Evolutionary conservation across 768 basidiomycete species (phyloP).

Genomic region (Psilocybe subaeruginosa): DNA sequence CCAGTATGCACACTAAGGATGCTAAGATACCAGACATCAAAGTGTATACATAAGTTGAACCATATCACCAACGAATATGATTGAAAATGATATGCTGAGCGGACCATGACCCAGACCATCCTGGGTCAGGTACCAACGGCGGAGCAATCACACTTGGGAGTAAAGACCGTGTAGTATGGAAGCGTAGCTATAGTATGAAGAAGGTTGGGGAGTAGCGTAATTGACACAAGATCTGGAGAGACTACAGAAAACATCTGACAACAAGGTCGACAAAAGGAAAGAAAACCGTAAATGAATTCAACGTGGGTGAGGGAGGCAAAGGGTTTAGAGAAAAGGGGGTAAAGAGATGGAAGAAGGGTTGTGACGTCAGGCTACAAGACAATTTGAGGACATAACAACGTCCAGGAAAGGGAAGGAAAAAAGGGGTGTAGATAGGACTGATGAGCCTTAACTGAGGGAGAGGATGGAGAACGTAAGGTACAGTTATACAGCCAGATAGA

Average conservation of each 20-base stretch:
- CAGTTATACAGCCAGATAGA: slow-evolving; percentile 9
- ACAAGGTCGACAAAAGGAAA: slow-evolving; percentile 3
- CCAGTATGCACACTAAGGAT: background rate
- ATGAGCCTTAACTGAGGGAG: background rate
- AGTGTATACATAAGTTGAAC: background rate
- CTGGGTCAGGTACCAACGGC: background rate
- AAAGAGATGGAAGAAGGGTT: background rate
- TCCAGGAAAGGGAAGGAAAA: background rate
- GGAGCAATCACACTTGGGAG: background rate
- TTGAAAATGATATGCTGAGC: background rate
- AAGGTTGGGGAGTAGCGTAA: slow-evolving; percentile 12
- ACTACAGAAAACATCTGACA: slow-evolving; percentile 10
- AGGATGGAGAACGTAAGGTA: background rate
- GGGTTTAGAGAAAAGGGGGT: background rate
- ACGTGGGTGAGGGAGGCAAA: background rate
- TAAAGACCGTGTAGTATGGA: slow-evolving; percentile 16
- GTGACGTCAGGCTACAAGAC: slow-evolving; percentile 8
- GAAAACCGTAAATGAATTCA: background rate
- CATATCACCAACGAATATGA: background rate
- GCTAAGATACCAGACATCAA: background rate
- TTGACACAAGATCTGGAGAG: slow-evolving; percentile 2
- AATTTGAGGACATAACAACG: background rate
- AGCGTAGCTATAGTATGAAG: slow-evolving; percentile 7
- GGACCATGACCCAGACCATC: background rate
- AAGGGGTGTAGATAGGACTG: background rate